Evolutionary conservation across 306 rosid species (phyloP).

Genomic region (Astragalus glycyphyllos): DNA sequence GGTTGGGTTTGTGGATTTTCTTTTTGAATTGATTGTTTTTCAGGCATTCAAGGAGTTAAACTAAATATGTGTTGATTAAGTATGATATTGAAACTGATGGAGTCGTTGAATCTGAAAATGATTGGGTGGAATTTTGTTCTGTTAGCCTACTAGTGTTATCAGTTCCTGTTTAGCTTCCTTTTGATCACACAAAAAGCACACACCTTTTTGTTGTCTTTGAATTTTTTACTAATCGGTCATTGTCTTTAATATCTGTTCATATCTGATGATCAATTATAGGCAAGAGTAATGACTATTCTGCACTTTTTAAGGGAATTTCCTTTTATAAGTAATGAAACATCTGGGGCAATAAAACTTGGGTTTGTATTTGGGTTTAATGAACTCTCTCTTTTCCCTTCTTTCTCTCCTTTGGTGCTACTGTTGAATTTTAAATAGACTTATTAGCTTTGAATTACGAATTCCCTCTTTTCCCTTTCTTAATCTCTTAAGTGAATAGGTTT

Average conservation of each 20-base stretch:
- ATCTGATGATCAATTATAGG: conserved; percentile 24
- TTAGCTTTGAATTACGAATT: conserved; percentile 21
- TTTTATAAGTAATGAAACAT: conserved; percentile 34
- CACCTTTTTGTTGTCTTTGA: conserved; percentile 36
- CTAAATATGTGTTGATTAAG: conserved; percentile 39
- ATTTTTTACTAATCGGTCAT: conserved; percentile 36
- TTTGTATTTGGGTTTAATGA: conserved; percentile 32
- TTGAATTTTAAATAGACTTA: conserved; percentile 25
- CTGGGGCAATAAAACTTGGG: conserved; percentile 23
- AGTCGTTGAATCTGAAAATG: conserved; percentile 44
- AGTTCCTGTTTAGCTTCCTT: conserved; percentile 46
- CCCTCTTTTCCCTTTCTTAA: conserved; percentile 26
- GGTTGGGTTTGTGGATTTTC: conserved; percentile 21
- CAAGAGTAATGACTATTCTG: neutral
- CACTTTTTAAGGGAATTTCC: conserved; percentile 33
- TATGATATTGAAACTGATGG: conserved; percentile 47
- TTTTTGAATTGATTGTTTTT: conserved; percentile 33
- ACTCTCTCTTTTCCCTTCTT: conserved; percentile 3
- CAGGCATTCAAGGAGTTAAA: conserved; percentile 39
- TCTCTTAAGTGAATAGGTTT: conserved; percentile 27
- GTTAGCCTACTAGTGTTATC: conserved; percentile 38
- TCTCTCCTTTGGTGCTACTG: conserved; percentile 27
- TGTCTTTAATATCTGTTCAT: conserved; percentile 39
- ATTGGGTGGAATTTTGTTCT: conserved; percentile 39
- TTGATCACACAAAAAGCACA: conserved; percentile 36